Base-by-base conservation (phyloP, 202 grass and related monocot species). In the Musa balbisiana region DNA sequence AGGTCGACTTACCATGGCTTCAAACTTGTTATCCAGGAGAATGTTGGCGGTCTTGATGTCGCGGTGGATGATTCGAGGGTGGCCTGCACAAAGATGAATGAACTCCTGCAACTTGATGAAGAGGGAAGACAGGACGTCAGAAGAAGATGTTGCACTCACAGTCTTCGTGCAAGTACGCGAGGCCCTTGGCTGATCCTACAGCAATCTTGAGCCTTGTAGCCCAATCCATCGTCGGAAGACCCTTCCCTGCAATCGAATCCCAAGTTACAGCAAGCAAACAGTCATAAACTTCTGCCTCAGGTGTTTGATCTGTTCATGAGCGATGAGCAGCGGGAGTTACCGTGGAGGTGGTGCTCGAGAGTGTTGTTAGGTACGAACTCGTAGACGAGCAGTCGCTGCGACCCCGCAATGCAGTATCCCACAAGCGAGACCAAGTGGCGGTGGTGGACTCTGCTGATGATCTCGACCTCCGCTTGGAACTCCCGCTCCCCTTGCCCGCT, bases 21-120 rank as follows among this genome's bases (percentile, higher is more conserved):
- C 95, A 70, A 99, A 99, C 64, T 92, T 99, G 33, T 92, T 82
- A 64, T 99, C 95, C 23, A 99, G 16, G 21, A 99, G 95, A 75
- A 99, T 99, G 84, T 99, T 99, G 15, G 91, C 83, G 0, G 88
- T 81, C 81, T 98, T 98, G 81, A 98, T 98, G 81, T 98, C 95
- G 33, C 95, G 95, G 59, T 98, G 95, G 73, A 99, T 94, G 81
- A 99, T 99, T 77, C 85, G 90, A 76, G 95, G 95, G 67, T 99
- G 87, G 15, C 95, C 95, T 98, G 54, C 2, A 65, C 51, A 19
- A 78, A 65, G 53, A 49, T 2, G 73, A 33, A 52, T 22, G 1
- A 27, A 9, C 11, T 49, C 8, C 2, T 19, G 25, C 15, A 64
- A 23, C 13, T 50, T 24, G 59, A 15, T 24, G 17, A 49, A 21